Evolutionary conservation across 495 filamentous ascomycete genomes (phyloP).

Genomic region (Trichoderma parareesei): DNA sequence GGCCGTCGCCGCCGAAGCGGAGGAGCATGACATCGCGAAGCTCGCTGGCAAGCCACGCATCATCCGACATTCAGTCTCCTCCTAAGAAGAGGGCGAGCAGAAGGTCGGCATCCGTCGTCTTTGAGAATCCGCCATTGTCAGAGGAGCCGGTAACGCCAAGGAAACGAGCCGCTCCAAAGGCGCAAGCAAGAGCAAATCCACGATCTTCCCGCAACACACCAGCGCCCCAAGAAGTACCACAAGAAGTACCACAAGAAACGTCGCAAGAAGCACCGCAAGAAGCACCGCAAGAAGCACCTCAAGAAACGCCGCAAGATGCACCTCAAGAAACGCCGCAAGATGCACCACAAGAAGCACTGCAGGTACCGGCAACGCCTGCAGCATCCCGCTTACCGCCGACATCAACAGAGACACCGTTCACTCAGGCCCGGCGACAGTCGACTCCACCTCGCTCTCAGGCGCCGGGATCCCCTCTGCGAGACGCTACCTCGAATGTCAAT

Average conservation of each 20-base stretch:
- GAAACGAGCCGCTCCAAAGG: not conserved
- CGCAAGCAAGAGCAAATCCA: not conserved
- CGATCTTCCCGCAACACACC: not conserved
- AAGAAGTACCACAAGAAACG: not conserved
- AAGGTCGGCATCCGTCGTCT: not conserved
- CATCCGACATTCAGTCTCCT: not conserved
- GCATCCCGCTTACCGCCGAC: not conserved
- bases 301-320: not conserved
- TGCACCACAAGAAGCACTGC: not conserved
- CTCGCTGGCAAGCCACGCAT: slow-evolving; percentile 12
- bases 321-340: not conserved
- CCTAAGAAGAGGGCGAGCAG: not conserved
- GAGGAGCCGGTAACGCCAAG: not conserved
- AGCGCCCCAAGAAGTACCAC: not conserved
- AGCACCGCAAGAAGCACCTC: not conserved
- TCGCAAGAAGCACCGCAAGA: not conserved
- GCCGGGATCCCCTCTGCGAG: slow-evolving; percentile 59
- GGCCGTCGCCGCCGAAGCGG: slow-evolving; percentile 52
- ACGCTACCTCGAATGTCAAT: slow-evolving; percentile 72
- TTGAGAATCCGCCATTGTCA: not conserved
- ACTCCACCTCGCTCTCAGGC: slow-evolving; percentile 37
- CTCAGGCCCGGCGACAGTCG: slow-evolving; percentile 22
- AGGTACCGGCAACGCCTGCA: not conserved
- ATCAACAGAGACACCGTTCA: not conserved
- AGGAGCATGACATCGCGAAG: slow-evolving; percentile 36